A percentile compares a stretch with the other conserved stretches of the same genome.
phyloP scores from a whole-genome alignment of 164 flowering plant genomes.

The Magnolia kwangsiensis region DNA sequence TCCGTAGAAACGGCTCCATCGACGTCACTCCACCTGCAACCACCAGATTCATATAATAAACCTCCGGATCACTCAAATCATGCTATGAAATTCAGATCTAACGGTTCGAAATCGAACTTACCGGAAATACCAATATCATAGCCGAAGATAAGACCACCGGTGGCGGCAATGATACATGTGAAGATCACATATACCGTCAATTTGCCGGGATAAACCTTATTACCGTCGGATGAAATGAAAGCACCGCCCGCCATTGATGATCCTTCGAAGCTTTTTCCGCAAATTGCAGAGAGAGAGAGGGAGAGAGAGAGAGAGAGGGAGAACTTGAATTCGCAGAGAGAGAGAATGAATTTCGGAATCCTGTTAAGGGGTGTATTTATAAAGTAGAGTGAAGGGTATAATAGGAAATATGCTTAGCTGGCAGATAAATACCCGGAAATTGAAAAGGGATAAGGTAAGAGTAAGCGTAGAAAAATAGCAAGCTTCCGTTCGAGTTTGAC shows the following conservation, averaged over 20 bases:
- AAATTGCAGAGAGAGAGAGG: background rate
- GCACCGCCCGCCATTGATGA: slow-evolving; percentile 50
- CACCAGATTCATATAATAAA: background rate
- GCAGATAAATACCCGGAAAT: background rate
- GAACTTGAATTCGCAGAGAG: background rate
- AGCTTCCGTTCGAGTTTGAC: too few species aligned
- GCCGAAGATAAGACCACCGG: slow-evolving; percentile 33
- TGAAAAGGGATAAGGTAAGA: too few species aligned
- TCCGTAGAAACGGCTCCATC: slow-evolving; percentile 27
- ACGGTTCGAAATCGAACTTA: background rate
- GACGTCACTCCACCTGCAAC: slow-evolving; percentile 36
- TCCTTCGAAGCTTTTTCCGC: background rate
- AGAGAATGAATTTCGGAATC: background rate
- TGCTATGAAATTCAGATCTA: background rate
- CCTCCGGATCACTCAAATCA: background rate
- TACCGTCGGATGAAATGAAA: slow-evolving; percentile 16
- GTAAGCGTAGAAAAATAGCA: too few species aligned
- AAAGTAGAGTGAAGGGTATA: background rate
- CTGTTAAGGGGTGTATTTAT: background rate
- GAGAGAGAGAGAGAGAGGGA: background rate
- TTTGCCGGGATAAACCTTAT: slow-evolving; percentile 40
- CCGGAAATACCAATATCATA: slow-evolving; percentile 35
- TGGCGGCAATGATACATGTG: slow-evolving; percentile 23
- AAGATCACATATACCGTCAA: slow-evolving; percentile 13
- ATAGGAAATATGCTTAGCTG: background rate